Base-by-base conservation (phyloP, 495 filamentous ascomycete species). In the Glarea lozoyensis region DNA sequence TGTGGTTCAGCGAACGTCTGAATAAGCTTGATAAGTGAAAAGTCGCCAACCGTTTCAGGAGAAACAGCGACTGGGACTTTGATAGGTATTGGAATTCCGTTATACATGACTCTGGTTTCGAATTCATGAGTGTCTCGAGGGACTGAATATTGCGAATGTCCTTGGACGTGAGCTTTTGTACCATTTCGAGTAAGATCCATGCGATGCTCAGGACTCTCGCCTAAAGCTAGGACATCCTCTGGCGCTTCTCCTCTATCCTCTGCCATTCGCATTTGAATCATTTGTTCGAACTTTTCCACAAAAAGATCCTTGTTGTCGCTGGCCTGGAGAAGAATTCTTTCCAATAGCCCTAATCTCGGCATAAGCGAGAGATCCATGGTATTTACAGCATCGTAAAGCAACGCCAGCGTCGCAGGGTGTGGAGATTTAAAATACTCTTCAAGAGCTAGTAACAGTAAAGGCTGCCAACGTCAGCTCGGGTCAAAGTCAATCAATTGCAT, bases 401-500 rank as follows among this genome's bases (percentile, higher is more conserved):
- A 73, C 27, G 85, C 81, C n/a, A 99, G 69, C 0, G 90, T 96
- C 62, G 92, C 87, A 12, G 85, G 81, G 43, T 82, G 81, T 0
- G 92, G 92, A 2, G 83, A 81, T 57, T 93, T 92, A 65, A 95
- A 99, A 61, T 99, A 99, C 53, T 97, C 88, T 58, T 97, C 92
- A 30, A 99, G 68, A 1, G 92, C 92, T n/a, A 99, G 67, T 42
- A 99, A 70, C 37, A 99, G 73, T 15, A 99, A 75, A 45, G 92
- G 92, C 86, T 94, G 25, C 16, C 10, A 27, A 41, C 3, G 18
- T 43, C 37, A 46, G 33, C 24, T 36, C 24, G 42, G 16, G 16
- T 25, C 15, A 17, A 30, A 34, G 21, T 15, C 13, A 41, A 27
- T 10, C 13, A 25, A 19, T 18, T n/a, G 18, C 21, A 19, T 42